Percentiles rank a stretch among this genome's conserved stretches.
phyloP scores from a whole-genome alignment of 805 yeast genomes.

The Candida sithepensis region DNA sequence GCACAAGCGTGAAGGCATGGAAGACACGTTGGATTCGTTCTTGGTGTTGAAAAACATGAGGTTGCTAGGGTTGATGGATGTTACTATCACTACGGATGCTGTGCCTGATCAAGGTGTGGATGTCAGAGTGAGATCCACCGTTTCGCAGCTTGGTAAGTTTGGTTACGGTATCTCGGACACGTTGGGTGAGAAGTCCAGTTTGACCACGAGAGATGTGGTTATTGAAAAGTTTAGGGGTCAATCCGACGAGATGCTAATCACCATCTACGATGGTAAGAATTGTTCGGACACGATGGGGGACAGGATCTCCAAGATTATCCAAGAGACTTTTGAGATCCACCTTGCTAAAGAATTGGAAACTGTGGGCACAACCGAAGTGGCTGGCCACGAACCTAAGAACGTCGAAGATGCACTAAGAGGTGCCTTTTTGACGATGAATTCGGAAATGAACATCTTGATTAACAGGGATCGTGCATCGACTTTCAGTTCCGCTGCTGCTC shows the following conservation, averaged over 20 bases:
- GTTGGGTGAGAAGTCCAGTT: slow-evolving; percentile 60
- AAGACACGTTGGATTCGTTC: slow-evolving; percentile 66
- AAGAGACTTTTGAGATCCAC: slow-evolving; percentile 62
- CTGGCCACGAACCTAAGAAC: slow-evolving; percentile 40
- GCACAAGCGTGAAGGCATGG: slow-evolving; percentile 49
- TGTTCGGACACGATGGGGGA: slow-evolving; percentile 56
- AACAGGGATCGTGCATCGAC: slow-evolving; percentile 42
- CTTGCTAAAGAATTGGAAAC: slow-evolving; percentile 63
- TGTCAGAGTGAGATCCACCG: slow-evolving; percentile 86
- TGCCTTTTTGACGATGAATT: slow-evolving; percentile 74
- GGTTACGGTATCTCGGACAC: slow-evolving; percentile 92
- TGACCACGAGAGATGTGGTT: slow-evolving; percentile 80
- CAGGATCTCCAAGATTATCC: slow-evolving; percentile 66
- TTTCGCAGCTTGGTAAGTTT: slow-evolving; percentile 69
- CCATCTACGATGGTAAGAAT: slow-evolving; percentile 81
- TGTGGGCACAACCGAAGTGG: slow-evolving; percentile 31
- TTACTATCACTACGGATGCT: slow-evolving; percentile 81
- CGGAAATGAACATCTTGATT: slow-evolving; percentile 68
- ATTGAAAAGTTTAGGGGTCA: slow-evolving; percentile 84
- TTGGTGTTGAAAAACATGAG: slow-evolving; percentile 60
- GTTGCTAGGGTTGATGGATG: slow-evolving; percentile 88
- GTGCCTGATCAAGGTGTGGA: slow-evolving; percentile 86
- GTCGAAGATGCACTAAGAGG: slow-evolving; percentile 76
- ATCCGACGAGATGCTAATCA: slow-evolving; percentile 74
- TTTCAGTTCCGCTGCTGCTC: slow-evolving; percentile 46